These are phyloP conservation scores for Lactarius sanguifluus DNA, from an alignment of 768 basidiomycete genomes.

Conservation along the genomic window DNA sequence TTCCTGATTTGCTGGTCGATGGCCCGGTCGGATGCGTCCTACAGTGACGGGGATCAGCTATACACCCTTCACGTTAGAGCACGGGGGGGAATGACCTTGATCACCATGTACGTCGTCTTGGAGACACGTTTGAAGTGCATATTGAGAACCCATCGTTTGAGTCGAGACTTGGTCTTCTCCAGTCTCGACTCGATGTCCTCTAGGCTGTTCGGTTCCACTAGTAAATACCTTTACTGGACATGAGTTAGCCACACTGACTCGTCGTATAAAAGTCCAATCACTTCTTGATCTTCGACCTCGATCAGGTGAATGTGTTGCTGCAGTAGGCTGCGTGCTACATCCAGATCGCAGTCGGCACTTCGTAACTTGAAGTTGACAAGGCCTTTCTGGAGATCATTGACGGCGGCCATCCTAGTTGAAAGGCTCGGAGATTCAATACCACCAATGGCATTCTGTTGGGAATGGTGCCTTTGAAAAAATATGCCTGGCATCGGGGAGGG, in stretches of 20 bases:
- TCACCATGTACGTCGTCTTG: slow-evolving; percentile 34
- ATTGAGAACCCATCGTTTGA: neutral
- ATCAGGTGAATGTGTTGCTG: neutral
- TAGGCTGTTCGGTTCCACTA: neutral
- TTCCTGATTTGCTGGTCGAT: neutral
- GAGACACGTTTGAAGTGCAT: slow-evolving; percentile 1
- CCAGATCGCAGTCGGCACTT: neutral
- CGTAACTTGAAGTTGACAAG: neutral
- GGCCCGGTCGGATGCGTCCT: neutral
- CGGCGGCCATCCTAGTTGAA: neutral
- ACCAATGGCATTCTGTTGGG: neutral
- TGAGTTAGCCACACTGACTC: neutral
- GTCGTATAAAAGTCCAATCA: neutral
- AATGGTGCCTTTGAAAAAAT: neutral
- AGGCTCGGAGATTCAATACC: neutral
- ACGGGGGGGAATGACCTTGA: slow-evolving; percentile 30
- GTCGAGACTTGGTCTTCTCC: neutral
- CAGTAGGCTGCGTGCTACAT: neutral
- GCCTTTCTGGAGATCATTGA: neutral
- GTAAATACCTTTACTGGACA: neutral
- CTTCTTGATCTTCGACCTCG: neutral
- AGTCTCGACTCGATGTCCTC: neutral
- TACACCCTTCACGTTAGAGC: neutral
- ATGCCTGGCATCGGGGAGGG: neutral
- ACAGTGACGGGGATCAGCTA: neutral